phyloP scores from a whole-genome alignment of 169 alveolate species.

The Cryptosporidium sp. region DNA sequence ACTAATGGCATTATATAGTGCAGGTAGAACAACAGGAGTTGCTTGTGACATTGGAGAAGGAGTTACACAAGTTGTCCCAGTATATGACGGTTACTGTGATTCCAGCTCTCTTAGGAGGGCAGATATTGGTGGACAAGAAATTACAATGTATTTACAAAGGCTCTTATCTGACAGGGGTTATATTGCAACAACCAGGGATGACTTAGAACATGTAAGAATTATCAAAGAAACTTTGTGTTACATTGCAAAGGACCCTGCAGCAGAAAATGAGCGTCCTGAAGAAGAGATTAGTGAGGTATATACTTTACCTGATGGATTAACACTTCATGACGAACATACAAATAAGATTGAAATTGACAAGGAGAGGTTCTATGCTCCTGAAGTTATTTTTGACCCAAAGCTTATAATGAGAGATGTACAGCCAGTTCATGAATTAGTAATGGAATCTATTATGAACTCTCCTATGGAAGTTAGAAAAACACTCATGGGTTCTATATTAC shows the following conservation, averaged over 20 bases:
- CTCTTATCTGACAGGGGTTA: constrained; percentile 85
- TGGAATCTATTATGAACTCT: constrained; percentile 80
- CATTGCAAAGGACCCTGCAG: constrained; percentile 85
- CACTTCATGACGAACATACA: constrained; percentile 84
- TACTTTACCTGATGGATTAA: constrained; percentile 87
- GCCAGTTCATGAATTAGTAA: constrained; percentile 78
- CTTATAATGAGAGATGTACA: constrained; percentile 78
- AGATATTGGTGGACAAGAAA: constrained; percentile 88
- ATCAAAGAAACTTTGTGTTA: constrained; percentile 87
- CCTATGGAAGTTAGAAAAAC: constrained; percentile 80
- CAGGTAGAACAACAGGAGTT: constrained; percentile 89
- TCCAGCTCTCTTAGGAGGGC: constrained; percentile 83
- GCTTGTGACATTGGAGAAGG: constrained; percentile 90
- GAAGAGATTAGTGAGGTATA: constrained; percentile 78
- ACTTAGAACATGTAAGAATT: constrained; percentile 81
- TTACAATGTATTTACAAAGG: constrained; percentile 86
- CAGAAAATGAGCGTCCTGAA: constrained; percentile 81
- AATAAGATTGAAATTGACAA: constrained; percentile 81
- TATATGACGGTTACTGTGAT: constrained; percentile 89
- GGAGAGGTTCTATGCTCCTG: constrained; percentile 88
- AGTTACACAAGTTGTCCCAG: constrained; percentile 89
- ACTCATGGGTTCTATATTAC: constrained; percentile 77
- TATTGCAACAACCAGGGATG: constrained; percentile 83
- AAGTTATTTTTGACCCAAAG: constrained; percentile 86
- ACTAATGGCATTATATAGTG: constrained; percentile 87